phyloP scores from a whole-genome alignment of 1,284 basidiomycete genomes.

The Kalmanozyma brasiliensis region DNA sequence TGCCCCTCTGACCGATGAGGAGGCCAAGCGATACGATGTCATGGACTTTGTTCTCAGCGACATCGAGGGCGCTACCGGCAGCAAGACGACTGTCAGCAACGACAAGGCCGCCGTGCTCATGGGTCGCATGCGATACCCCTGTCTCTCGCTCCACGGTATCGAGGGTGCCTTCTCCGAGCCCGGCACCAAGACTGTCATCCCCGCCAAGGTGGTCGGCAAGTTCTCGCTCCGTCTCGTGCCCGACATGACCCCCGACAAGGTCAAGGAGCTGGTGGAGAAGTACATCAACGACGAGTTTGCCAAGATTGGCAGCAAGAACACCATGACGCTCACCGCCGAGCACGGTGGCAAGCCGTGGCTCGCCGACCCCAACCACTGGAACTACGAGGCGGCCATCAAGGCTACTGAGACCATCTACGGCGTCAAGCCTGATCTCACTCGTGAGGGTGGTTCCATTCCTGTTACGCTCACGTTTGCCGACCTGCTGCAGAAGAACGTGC shows the following conservation, averaged over 20 bases:
- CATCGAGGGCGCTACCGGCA: conserved; percentile 83
- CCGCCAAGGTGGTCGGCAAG: conserved; percentile 83
- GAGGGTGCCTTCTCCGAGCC: conserved; percentile 87
- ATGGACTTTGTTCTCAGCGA: conserved; percentile 72
- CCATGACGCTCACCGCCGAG: conserved; percentile 54
- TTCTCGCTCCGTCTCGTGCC: conserved; percentile 75
- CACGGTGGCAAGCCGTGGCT: conserved; percentile 67
- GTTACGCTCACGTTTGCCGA: conserved; percentile 96
- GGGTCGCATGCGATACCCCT: conserved; percentile 80
- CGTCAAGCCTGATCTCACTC: conserved; percentile 84
- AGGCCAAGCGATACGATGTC: conserved; percentile 73
- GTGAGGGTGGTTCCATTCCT: conserved; percentile 95
- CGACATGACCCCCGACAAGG: conserved; percentile 77
- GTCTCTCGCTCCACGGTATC: conserved; percentile 92
- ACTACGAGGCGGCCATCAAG: conserved; percentile 87
- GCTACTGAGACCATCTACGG: conserved; percentile 86
- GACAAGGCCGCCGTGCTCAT: conserved; percentile 88
- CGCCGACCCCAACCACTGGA: conserved; percentile 79
- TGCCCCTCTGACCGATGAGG: conserved; percentile 78
- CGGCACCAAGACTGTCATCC: conserved; percentile 87
- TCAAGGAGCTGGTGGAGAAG: conserved; percentile 60
- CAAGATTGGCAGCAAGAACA: conserved; percentile 67
- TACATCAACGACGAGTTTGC: conserved; percentile 62
- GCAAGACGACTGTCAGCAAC: conserved; percentile 78
- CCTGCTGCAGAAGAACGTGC: conserved; percentile 71